Evolutionary conservation across 2,329 filamentous ascomycete species (phyloP).

Genomic region (Botryosphaeria dothidea): DNA sequence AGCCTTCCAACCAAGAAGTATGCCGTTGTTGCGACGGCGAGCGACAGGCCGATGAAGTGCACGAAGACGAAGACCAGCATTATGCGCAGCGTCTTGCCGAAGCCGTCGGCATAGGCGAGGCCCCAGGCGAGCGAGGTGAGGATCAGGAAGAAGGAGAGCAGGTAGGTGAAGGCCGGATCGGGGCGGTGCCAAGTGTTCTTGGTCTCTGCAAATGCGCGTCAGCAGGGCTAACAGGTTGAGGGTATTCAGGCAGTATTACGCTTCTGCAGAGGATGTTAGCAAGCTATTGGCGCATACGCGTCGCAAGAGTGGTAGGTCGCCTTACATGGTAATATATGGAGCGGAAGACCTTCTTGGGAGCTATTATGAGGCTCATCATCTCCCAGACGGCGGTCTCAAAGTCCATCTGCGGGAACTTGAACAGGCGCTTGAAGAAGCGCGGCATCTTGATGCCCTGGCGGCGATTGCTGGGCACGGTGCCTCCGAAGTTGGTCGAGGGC

Average conservation of each 20-base stretch:
- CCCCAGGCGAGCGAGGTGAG: constrained; percentile 60
- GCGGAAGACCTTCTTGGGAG: constrained; percentile 70
- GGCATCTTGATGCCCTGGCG: constrained; percentile 60
- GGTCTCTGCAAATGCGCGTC: constrained; percentile 52
- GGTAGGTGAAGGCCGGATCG: constrained; percentile 69
- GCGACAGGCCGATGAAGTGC: constrained; percentile 63
- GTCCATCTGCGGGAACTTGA: constrained; percentile 75
- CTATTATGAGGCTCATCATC: constrained; percentile 68
- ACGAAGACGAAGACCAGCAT: constrained; percentile 52
- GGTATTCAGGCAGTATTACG: constrained; percentile 28
- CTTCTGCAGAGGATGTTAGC: constrained; percentile 34
- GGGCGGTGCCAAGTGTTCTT: constrained; percentile 71
- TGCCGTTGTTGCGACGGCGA: constrained; percentile 61
- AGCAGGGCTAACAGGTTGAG: not conserved
- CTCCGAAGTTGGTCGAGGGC: constrained; percentile 52
- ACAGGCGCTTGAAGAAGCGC: constrained; percentile 67
- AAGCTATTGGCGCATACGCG: not conserved
- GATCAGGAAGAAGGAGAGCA: constrained; percentile 65
- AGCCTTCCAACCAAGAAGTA: constrained; percentile 65
- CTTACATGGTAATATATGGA: constrained; percentile 69
- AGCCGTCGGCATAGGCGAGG: constrained; percentile 52
- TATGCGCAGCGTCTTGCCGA: constrained; percentile 45
- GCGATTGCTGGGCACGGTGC: constrained; percentile 50
- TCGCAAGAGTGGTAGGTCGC: not conserved
- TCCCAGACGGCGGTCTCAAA: constrained; percentile 75